Evolutionary conservation across 2,329 filamentous ascomycete genomes (phyloP).

Genomic region (Cucurbitaria berberidis): DNA sequence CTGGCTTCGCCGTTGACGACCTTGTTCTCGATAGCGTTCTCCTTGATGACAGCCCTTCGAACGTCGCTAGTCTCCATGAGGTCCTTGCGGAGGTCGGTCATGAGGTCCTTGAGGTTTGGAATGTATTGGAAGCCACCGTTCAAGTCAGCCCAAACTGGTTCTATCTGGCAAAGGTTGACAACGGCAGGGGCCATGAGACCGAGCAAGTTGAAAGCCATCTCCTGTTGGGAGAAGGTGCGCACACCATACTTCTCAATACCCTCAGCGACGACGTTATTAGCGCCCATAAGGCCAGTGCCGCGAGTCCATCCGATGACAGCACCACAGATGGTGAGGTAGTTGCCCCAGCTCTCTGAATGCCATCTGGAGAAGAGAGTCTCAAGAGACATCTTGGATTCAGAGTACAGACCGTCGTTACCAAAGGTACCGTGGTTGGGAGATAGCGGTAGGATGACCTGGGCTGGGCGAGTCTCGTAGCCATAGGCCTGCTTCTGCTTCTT

Average conservation of each 20-base stretch:
- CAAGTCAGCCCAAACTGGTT: slow-evolving; percentile 95
- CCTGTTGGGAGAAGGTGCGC: slow-evolving; percentile 97
- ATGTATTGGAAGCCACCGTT: slow-evolving; percentile 99
- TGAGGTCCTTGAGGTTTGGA: slow-evolving; percentile 90
- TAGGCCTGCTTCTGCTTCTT: slow-evolving; percentile 88
- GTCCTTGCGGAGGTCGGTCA: slow-evolving; percentile 91
- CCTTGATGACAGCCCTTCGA: slow-evolving; percentile 90
- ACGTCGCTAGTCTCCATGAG: slow-evolving; percentile 96
- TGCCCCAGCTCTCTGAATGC: slow-evolving; percentile 96
- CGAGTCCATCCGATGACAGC: slow-evolving; percentile 99
- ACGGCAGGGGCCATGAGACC: slow-evolving; percentile 94
- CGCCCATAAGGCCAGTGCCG: slow-evolving; percentile 96
- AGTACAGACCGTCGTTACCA: slow-evolving; percentile 96
- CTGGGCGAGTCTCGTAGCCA: slow-evolving; percentile 92
- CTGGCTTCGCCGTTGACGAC: slow-evolving; percentile 93
- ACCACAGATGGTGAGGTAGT: slow-evolving; percentile 97
- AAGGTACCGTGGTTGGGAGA: slow-evolving; percentile 99
- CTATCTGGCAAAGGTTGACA: slow-evolving; percentile 91
- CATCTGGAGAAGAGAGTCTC: slow-evolving; percentile 98
- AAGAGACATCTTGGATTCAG: slow-evolving; percentile 94
- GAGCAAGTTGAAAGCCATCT: slow-evolving; percentile 99
- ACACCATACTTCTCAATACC: slow-evolving; percentile 96
- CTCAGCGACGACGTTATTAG: slow-evolving; percentile 96
- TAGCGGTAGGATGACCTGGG: slow-evolving; percentile 92
- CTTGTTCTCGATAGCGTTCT: slow-evolving; percentile 96